Base-by-base conservation (phyloP, 2,329 filamentous ascomycete genomes). In the Fusarium staphyleae region DNA sequence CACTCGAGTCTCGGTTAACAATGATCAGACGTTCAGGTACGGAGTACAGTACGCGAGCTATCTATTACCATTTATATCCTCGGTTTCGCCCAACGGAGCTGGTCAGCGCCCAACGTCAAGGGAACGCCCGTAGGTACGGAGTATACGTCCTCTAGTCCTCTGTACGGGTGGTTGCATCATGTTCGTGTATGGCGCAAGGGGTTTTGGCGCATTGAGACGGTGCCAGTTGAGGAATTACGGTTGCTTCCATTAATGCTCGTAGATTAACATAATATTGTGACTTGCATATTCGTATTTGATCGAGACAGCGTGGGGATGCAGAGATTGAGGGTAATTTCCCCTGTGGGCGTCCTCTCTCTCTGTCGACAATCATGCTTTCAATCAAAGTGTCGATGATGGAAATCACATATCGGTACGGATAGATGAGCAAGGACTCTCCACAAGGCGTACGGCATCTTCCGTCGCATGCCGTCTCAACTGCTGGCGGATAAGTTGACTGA, bases 151-250 rank as follows among this genome's bases (percentile, higher is more conserved):
- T n/a, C n/a, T n/a, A n/a, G n/a, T n/a, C n/a, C n/a, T n/a, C n/a
- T n/a, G n/a, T n/a, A n/a, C n/a, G 37, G 30, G 22, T 18, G 24
- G 22, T 24, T 42, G 28, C 26, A 37, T 32, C 40, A 39, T 44
- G 52, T 47, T 57, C 48, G 47, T 52, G 57, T 47, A 46, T 55
- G 41, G 30, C 54, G 53, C 32, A 24, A 36, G 37, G 28, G 29
- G 15, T 15, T 18, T 26, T 36, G 33, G 48, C 52, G 53, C 55
- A 61, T 55, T 29, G 22, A 16, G 36, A 26, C 26, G 30, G n/a
- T 42, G 29, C 30, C 28, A 18, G 42, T 48, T 40, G 22, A 8
- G 26, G 41, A 33, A 32, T 40, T 33, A 34, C 36, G 22, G 19
- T 34, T 22, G 37, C 10, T 24, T 39, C 18, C 16, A 50, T 29